Evolutionary conservation across 1,284 basidiomycete species (phyloP), one percentile per base, ranked within the genome.

Genomic region (Anthracocystis panici-leucophaei): DNA sequence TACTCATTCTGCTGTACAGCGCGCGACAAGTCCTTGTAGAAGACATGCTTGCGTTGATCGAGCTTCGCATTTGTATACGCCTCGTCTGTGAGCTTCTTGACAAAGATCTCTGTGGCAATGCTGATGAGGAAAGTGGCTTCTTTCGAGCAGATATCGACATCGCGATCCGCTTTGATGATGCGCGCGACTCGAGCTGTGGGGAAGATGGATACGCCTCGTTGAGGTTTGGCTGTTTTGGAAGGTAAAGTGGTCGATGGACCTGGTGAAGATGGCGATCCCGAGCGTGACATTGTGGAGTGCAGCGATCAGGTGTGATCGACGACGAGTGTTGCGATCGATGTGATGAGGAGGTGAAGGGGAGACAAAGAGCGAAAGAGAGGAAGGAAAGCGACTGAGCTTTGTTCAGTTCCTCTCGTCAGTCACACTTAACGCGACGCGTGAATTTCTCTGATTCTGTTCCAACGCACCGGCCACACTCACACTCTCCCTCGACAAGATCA

Each of bases 151-250:
- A 81, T 81, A 42, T 82, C 80, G 20, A 82, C 75, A 29, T 80
- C 77, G 23, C 62, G 73, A 38, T 82, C 80, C 14, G 80, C 80
- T 57, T 82, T 82, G 74, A 82, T 80, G 60, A 82, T 82, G 41
- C 78, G 71, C 18, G 66, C 38, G 1, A 82, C 73, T 29, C 80
- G 68, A 5, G 80, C 80, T 5, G 62, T 58, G 7, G 80, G 80
- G 21, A 82, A 74, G 33, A 77, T 62, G 0, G 78, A 75, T 1
- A 57, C 64, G 20, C 80, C 80, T 16, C 71, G 62, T 33, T 65
- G 55, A 29, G 50, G 23, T n/a, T 58, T 64, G n/a, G 53, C 8
- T 1, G 57, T 7, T 12, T 56, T 49, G 42, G 45, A 40, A 23
- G 45, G 56, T 18, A 46, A 49, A 11, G 38, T 38, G 29, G 56